phyloP scores from a whole-genome alignment of 306 rosid genomes.

The Elaeagnus macrophylla region DNA sequence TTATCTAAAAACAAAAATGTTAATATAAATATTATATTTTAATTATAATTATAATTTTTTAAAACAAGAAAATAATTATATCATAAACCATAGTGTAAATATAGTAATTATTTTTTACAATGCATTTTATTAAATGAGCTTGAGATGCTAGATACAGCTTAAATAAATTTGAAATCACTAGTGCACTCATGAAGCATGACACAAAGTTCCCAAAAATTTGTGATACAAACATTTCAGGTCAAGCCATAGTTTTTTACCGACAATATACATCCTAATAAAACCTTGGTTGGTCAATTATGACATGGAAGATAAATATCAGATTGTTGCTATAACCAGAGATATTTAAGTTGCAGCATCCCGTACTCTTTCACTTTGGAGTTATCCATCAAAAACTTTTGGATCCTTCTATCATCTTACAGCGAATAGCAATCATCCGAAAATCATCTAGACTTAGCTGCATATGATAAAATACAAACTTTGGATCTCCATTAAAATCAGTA shows the following conservation, averaged over 20 bases:
- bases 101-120: too few species aligned
- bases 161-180: too few species aligned
- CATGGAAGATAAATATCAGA: background rate
- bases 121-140: too few species aligned
- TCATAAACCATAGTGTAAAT: too few species aligned
- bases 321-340: background rate
- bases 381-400: slow-evolving; percentile 26
- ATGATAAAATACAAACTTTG: background rate
- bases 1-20: too few species aligned
- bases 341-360: background rate
- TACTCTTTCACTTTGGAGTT: background rate
- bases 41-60: too few species aligned
- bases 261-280: background rate
- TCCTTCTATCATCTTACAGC: slow-evolving; percentile 68
- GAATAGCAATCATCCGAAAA: slow-evolving; percentile 60
- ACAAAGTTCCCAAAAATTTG: too few species aligned
- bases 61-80: too few species aligned
- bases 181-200: too few species aligned
- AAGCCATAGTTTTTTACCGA: background rate
- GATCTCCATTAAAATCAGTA: background rate
- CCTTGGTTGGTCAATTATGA: background rate
- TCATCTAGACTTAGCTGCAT: slow-evolving; percentile 74
- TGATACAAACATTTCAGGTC: background rate
- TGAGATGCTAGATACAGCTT: too few species aligned
- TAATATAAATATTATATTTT: too few species aligned